Evolutionary conservation across 2,329 filamentous ascomycete species (phyloP).

Genomic region (Trichoderma semiorbis): DNA sequence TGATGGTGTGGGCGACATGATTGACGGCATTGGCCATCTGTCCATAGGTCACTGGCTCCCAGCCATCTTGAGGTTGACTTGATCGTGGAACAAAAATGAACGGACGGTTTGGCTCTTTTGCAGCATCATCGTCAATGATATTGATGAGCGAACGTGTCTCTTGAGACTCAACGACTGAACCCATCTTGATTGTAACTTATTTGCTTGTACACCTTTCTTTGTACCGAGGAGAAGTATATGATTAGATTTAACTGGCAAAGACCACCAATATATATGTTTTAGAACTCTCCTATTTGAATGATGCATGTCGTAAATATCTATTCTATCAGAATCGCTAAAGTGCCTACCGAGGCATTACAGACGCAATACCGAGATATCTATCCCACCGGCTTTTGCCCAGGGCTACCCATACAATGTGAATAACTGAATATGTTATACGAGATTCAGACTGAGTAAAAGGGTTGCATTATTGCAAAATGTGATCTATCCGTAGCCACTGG

Average conservation of each 20-base stretch:
- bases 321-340: background rate
- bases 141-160: background rate
- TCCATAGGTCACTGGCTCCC: background rate
- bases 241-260: background rate
- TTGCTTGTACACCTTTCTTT: background rate
- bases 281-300: background rate
- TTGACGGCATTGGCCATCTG: background rate
- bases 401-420: background rate
- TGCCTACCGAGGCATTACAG: background rate
- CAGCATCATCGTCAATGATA: background rate
- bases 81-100: background rate
- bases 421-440: background rate
- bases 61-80: background rate
- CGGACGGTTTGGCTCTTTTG: background rate
- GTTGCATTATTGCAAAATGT: background rate
- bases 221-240: background rate
- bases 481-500: background rate
- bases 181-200: background rate
- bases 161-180: background rate
- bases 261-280: background rate
- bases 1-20: background rate
- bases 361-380: background rate
- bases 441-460: background rate
- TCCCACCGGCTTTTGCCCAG: background rate
- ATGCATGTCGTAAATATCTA: background rate